A percentile compares a stretch with the other conserved stretches of the same genome.
Conservation (phyloP, 2,329 filamentous ascomycete genomes). For the Tolypocladium amazonense region DNA sequence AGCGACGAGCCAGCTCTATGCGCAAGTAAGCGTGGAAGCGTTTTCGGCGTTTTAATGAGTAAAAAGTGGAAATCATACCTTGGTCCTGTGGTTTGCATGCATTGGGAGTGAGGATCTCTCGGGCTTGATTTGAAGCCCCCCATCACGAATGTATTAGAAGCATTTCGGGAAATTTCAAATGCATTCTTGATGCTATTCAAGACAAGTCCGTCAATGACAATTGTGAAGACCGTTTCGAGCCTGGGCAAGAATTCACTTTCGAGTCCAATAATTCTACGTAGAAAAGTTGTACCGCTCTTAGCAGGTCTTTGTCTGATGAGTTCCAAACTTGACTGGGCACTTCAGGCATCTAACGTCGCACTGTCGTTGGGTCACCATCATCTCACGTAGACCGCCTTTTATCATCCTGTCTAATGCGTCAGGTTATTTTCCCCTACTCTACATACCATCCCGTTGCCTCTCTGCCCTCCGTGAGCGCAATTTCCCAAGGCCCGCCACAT, state of each 20-base stretch:
- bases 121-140: conserved; percentile 16
- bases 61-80: conserved; percentile 22
- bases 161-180: conserved; percentile 23
- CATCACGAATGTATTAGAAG: conserved; percentile 26
- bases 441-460: conserved; percentile 6
- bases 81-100: conserved; percentile 26
- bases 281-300: background rate
- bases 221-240: background rate
- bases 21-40: conserved; percentile 66
- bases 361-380: background rate
- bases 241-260: background rate
- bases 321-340: background rate
- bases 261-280: no score
- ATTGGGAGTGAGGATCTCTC: conserved; percentile 28
- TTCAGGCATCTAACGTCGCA: background rate
- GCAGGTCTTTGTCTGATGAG: background rate
- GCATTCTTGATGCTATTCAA: conserved; percentile 14
- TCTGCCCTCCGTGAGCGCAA: conserved; percentile 3
- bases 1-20: conserved; percentile 95
- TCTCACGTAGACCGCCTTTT: background rate
- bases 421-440: conserved; percentile 2
- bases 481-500: conserved; percentile 3
- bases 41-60: conserved; percentile 22
- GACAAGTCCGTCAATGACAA: background rate
- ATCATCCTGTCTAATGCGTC: background rate